Base-by-base conservation (phyloP, 1,284 basidiomycete genomes). In the Rhizoctonia solani region DNA sequence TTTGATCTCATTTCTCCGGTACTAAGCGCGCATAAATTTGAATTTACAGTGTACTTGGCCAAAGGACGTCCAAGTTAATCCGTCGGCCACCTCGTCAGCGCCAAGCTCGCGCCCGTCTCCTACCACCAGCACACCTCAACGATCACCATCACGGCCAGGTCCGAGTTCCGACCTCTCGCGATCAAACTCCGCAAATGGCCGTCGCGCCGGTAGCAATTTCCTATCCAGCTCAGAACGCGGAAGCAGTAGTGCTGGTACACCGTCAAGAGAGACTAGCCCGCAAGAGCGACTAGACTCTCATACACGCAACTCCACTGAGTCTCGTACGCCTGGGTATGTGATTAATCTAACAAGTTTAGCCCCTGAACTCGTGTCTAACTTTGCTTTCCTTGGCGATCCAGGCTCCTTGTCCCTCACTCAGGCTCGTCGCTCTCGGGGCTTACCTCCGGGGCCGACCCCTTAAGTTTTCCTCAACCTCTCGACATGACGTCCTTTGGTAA, bases 31-130 rank as follows among this genome's bases (percentile, higher is more conserved):
- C 5, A 30, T 53, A n/a, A 9, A 54, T 68, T 67, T 49, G 23
- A 53, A 2, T 42, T 39, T 39, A 8, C 71, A 92, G 89, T 92
- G 90, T 75, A 89, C 86, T 52, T 92, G 90, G 90, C 90, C 90
- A 2, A 87, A 90, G 73, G 86, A 85, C 9, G 82, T 72, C 14
- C 73, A 72, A 70, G 69, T 30, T 54, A 55, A 39, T 56, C 63
- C 66, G 42, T 37, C 69, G 53, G 70, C 69, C 23, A 56, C 68
- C 16, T 68, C 70, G 13, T 71, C 71, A n/a, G 63, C 56, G 21
- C 65, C 71, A 29, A 58, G 46, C 25, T 68, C 69, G 9, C 66
- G 58, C 27, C 59, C 69, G 21, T 71, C 70, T 16, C 66, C 71
- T 19, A 52, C 71, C 23, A 55, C 67, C 8, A 67, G 59, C 3